A percentile compares a stretch with the other conserved stretches of the same genome.
These are phyloP conservation scores for Dictyostelium purpureum DNA, from an alignment of 78 protist species.

Conservation along the genomic window DNA sequence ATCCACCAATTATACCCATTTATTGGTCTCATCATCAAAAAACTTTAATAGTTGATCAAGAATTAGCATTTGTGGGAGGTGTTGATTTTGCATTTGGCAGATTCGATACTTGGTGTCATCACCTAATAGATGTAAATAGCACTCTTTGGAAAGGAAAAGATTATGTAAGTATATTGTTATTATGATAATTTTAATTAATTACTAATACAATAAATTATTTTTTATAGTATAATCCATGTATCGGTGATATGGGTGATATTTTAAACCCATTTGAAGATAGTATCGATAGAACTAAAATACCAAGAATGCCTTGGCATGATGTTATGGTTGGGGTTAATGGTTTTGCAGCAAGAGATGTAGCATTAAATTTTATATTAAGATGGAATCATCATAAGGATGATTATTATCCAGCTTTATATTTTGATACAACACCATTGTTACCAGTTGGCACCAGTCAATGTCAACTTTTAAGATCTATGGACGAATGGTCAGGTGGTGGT, in stretches of 20 bases:
- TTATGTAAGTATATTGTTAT: slow-evolving; percentile 18
- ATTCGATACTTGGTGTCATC: slow-evolving; percentile 80
- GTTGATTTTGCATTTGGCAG: slow-evolving; percentile 84
- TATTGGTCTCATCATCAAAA: slow-evolving; percentile 88
- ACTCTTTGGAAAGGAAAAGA: slow-evolving; percentile 82
- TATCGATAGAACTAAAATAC: slow-evolving; percentile 66
- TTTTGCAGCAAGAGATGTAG: slow-evolving; percentile 82
- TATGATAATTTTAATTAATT: background rate
- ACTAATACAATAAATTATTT: background rate
- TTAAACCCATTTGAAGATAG: slow-evolving; percentile 58
- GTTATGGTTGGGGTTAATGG: slow-evolving; percentile 77
- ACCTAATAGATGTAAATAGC: slow-evolving; percentile 61
- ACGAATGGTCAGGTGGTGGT: slow-evolving; percentile 86
- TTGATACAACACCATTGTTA: slow-evolving; percentile 54
- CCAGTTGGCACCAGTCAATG: slow-evolving; percentile 44
- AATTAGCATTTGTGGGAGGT: slow-evolving; percentile 84
- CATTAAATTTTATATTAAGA: slow-evolving; percentile 72
- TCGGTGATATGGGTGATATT: slow-evolving; percentile 76
- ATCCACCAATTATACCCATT: slow-evolving; percentile 79
- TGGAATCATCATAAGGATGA: slow-evolving; percentile 84
- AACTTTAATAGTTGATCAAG: slow-evolving; percentile 80
- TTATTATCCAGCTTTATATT: slow-evolving; percentile 64
- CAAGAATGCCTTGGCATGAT: slow-evolving; percentile 89
- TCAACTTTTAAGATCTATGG: slow-evolving; percentile 74
- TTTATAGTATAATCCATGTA: slow-evolving; percentile 50